phyloP scores from a whole-genome alignment of 2,329 filamentous ascomycete genomes.

The Curvularia sp. region DNA sequence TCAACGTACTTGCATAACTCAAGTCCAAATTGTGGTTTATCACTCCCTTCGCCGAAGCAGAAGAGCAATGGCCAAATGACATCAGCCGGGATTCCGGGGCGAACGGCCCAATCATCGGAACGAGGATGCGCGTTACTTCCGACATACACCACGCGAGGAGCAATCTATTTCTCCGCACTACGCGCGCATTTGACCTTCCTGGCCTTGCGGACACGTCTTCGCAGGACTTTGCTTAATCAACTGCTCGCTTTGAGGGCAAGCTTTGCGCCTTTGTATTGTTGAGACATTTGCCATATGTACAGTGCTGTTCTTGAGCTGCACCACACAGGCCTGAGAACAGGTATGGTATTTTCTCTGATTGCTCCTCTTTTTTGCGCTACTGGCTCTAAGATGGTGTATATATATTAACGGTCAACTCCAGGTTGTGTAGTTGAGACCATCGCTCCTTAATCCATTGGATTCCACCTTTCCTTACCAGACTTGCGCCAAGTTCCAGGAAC shows the following conservation, averaged over 20 bases:
- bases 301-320: neutral
- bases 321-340: neutral
- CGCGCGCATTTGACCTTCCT: conserved; percentile 6
- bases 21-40: neutral
- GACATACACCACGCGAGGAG: conserved; percentile 10
- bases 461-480: neutral
- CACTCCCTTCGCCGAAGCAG: neutral
- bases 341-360: neutral
- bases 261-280: neutral
- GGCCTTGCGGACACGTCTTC: conserved; percentile 21
- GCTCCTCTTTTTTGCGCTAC: neutral
- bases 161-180: conserved; percentile 27
- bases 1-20: neutral
- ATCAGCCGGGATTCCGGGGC: conserved; percentile 10
- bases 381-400: neutral
- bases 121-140: conserved; percentile 19
- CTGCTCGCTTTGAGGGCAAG: neutral
- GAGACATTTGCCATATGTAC: neutral
- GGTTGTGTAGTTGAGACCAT: neutral
- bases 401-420: neutral
- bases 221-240: neutral
- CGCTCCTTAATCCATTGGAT: neutral
- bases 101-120: conserved; percentile 26
- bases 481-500: neutral
- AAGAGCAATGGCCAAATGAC: conserved; percentile 17